phyloP scores from a whole-genome alignment of 495 filamentous ascomycete species.

The Aspergillus funiculosus region DNA sequence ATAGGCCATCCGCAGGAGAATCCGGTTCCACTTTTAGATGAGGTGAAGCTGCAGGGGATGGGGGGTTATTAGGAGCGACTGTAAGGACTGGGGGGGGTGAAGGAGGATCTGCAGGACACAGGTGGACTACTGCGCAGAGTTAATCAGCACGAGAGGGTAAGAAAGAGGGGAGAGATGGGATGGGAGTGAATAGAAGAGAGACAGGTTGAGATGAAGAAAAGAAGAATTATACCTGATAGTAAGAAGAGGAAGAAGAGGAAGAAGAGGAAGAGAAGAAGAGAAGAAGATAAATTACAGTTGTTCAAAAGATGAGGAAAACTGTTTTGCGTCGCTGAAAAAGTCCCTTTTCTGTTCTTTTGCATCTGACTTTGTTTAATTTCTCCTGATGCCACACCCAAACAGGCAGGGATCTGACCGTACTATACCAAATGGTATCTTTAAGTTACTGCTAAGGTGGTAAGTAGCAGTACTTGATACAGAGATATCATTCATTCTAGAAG shows the following conservation, averaged over 20 bases:
- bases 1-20: slow-evolving; percentile 12
- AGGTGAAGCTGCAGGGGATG: slow-evolving; percentile 12
- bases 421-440: no score
- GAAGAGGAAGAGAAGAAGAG: slow-evolving; percentile 6
- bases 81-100: slow-evolving; percentile 2
- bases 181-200: slow-evolving; percentile 1
- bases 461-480: no score
- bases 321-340: neutral
- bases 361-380: neutral
- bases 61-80: no score
- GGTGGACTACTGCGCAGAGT: slow-evolving; percentile 3
- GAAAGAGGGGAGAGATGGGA: neutral
- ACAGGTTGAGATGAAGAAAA: neutral
- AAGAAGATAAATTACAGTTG: no score
- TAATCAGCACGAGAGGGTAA: neutral
- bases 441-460: no score
- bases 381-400: slow-evolving; percentile 5
- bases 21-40: slow-evolving; percentile 11
- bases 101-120: slow-evolving; percentile 5
- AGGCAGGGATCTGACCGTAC: slow-evolving; percentile 13
- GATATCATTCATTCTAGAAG: neutral
- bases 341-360: slow-evolving; percentile 5
- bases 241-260: slow-evolving; percentile 3
- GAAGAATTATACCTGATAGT: no score
- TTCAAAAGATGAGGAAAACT: neutral